Conservation (phyloP, 257 asterid genomes). For the Solanum microdontum region DNA sequence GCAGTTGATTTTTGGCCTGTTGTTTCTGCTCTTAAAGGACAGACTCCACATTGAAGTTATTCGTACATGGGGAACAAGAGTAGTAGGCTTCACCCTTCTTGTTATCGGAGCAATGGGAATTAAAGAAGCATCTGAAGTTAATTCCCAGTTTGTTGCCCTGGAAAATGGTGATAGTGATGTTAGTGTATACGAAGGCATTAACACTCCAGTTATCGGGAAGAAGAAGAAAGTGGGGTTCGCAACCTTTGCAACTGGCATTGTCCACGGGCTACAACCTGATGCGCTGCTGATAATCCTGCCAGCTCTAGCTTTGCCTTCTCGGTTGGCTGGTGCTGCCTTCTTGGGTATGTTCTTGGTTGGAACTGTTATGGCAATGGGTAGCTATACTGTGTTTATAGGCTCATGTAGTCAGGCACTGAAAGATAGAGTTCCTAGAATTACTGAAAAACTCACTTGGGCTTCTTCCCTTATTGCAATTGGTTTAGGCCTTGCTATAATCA, state of each 20-base stretch:
- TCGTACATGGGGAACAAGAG: constrained; percentile 84
- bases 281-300: constrained; percentile 85
- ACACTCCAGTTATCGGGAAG: constrained; percentile 41
- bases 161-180: constrained; percentile 57
- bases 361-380: constrained; percentile 93
- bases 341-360: constrained; percentile 81
- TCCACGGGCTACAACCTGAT: constrained; percentile 94
- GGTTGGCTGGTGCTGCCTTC: constrained; percentile 93
- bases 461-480: constrained; percentile 81
- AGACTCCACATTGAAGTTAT: constrained; percentile 85
- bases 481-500: constrained; percentile 61
- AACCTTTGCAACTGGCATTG: constrained; percentile 87
- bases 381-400: constrained; percentile 83
- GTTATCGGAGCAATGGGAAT: constrained; percentile 93
- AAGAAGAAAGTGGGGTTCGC: constrained; percentile 90
- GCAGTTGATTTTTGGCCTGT: constrained; percentile 67
- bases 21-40: constrained; percentile 73
- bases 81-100: constrained; percentile 76
- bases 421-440: constrained; percentile 75
- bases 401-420: constrained; percentile 83
- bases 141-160: constrained; percentile 39
- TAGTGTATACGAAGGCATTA: constrained; percentile 30
- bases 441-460: constrained; percentile 96
- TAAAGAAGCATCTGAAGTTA: constrained; percentile 74
- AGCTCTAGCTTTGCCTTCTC: constrained; percentile 93